Base-by-base conservation (phyloP, 2,329 filamentous ascomycete genomes). In the Scleromitrula shiraiana region DNA sequence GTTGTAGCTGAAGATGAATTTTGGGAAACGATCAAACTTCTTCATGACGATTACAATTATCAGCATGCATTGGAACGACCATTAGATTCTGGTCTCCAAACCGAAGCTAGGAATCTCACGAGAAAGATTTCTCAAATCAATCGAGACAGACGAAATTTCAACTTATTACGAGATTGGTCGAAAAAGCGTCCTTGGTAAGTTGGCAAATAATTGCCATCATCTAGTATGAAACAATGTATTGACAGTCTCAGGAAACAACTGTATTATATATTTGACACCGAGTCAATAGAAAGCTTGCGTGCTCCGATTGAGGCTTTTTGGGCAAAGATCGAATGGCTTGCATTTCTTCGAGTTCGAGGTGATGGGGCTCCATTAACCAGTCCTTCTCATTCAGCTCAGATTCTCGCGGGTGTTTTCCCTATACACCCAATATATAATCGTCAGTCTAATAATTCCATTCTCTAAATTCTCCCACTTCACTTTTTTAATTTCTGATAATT, bases 81-180 rank as follows among this genome's bases (percentile, higher is more conserved):
- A 44, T 26, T 39, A 4, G 17, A 41, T 17, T 10, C 17, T 22
- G 12, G 22, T 14, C 8, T 20, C 20, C 23, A 38, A 27, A 9
- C 40, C 22, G n/a, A 41, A 14, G 37, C 36, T 14, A 20, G 23
- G 9, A 15, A 46, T n/a, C 5, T 33, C 4, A 7, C 51, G n/a
- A 26, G n/a, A 24, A 51, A 46, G 15, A 46, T 56, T 2, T 27
- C 36, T 4, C 27, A 54, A 24, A 41, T 53, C 10, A 56, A 57
- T 19, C 17, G 33, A n/a, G 15, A 50, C 2, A 29, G 55, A 23
- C 46, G 53, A 9, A 53, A 53, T 33, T 51, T 46, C 20, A 41
- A 52, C 9, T 29, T 54, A 4, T 44, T 57, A 7, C 37, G 49
- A 40, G 52, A 57, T 23, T 57, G 55, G 55, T 47, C 39, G 15